Base-by-base conservation (phyloP, 306 rosid species). In the Senna tora region DNA sequence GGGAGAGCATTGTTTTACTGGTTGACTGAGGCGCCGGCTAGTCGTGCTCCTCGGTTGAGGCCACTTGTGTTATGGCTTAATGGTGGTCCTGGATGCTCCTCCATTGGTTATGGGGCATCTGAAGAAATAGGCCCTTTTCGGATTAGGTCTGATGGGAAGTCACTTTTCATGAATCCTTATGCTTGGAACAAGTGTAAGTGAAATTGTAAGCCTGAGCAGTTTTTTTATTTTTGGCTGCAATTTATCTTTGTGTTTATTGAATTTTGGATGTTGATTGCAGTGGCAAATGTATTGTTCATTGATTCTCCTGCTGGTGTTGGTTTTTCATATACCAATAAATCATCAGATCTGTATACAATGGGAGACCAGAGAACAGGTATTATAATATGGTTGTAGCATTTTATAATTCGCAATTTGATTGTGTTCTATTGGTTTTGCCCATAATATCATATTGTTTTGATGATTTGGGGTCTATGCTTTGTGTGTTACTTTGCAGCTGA, bases 281-380 rank as follows among this genome's bases (percentile, higher is more conserved):
- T 94, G 96, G 97, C 97, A 63, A 94, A 94, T 81, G 36, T 91
- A 72, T 77, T 94, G 36, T 94, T 94, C 72, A 91, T 94, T 19
- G 99, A 94, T 61, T 89, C 99, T 74, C 99, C 99, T 14, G 97
- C 96, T 56, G 99, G 97, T 58, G 97, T 94, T 81, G 99, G 99
- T 6, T 94, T 94, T 85, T 94, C 96, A 10, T 94, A 94, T 68
- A 14, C 96, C 0, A 94, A 94, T 85, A 94, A 85, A n/a, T 73
- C 91, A 12, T 66, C 88, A 20, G 99, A 94, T 78, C 86, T 94
- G 83, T 88, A 86, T 73, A 85, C 91, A 54, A 80, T 81, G 46
- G 99, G 97, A 55, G 99, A 94, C 84, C 75, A 86, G 82, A 91
- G 67, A 79, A 89, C 99, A 81, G 96, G 99, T 94, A 74, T 68